phyloP scores from a whole-genome alignment of 2,329 filamentous ascomycete species.

The Hypoxylon sp. region DNA sequence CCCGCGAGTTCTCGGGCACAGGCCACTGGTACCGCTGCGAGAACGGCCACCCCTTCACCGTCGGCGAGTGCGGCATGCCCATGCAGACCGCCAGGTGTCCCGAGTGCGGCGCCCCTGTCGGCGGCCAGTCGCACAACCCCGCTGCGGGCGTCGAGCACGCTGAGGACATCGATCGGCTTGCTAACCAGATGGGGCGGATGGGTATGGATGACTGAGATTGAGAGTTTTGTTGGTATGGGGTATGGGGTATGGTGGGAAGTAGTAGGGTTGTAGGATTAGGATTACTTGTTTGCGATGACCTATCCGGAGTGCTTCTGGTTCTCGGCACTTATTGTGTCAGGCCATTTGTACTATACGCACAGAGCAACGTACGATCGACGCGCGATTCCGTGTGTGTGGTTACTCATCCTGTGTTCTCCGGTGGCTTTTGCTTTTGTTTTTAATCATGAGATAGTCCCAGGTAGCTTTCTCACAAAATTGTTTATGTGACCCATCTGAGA shows the following conservation, averaged over 20 bases:
- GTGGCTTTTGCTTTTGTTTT: not conserved
- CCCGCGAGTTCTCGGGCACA: conserved; percentile 56
- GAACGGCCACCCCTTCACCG: conserved; percentile 67
- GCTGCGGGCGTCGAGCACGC: conserved; percentile 61
- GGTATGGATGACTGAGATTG: conserved; percentile 20
- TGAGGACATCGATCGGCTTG: conserved; percentile 47
- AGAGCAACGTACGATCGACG: conserved; percentile 12
- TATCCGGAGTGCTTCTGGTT: too few species aligned
- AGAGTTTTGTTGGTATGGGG: not conserved
- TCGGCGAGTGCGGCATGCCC: conserved; percentile 72
- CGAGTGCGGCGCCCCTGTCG: conserved; percentile 65
- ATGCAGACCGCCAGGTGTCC: conserved; percentile 69
- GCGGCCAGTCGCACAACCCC: conserved; percentile 62
- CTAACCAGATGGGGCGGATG: conserved; percentile 15
- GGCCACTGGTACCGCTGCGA: conserved; percentile 69
- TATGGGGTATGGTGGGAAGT: not conserved
- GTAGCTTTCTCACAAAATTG: not conserved
- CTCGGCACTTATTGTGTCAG: conserved; percentile 8
- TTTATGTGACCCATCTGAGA: not conserved
- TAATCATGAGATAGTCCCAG: not conserved
- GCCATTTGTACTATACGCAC: not conserved
- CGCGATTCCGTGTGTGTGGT: not conserved
- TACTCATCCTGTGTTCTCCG: not conserved
- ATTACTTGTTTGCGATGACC: too few species aligned
- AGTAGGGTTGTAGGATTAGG: too few species aligned